Evolutionary conservation across 495 filamentous ascomycete species (phyloP), one percentile per base, ranked within the genome.

Genomic region (Neurospora sublineolata): DNA sequence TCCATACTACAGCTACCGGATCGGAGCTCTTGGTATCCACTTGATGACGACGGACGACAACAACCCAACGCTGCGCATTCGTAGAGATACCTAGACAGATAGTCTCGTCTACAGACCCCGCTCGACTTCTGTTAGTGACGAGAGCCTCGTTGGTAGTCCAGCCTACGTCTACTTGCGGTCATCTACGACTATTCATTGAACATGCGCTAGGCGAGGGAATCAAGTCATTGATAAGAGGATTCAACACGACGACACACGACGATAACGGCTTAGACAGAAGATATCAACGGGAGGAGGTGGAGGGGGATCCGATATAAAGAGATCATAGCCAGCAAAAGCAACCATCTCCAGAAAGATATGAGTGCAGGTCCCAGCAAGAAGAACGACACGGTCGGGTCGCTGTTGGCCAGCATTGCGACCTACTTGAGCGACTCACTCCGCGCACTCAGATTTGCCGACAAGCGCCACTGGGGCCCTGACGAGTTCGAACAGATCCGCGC

Each of bases 401-500:
- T 84, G 69, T 82, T 86, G 70, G 83, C 83, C 74, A 73, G 75
- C 76, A 84, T 86, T 73, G 84, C 83, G 67, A 82, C 77, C 68
- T 78, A 77, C 71, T 77, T 85, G 73, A 78, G 76, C 73, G 80
- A 83, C 72, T 80, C 79, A 64, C 77, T 84, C 72, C 81, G 83
- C 72, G 80, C 81, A 70, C 73, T 86, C 75, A 81, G 81, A 82
- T 82, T 82, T 72, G 83, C 83, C 75, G 84, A 85, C 79, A 84
- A 86, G 76, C 80, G 82, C 18, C 79, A 81, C 30, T 85, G 83
- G 84, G 83, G 81, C 0, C 77, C 81, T 39, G 83, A 84, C 77
- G 83, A 85, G 79, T 81, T 82, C 72, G 83, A 86, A 72, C 84
- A 86, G 75, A 75, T 80, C 20, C 83, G 83, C 36, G 78, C 79